Base-by-base conservation (phyloP, 2,329 filamentous ascomycete genomes). In the Geoglossum cookeanum region DNA sequence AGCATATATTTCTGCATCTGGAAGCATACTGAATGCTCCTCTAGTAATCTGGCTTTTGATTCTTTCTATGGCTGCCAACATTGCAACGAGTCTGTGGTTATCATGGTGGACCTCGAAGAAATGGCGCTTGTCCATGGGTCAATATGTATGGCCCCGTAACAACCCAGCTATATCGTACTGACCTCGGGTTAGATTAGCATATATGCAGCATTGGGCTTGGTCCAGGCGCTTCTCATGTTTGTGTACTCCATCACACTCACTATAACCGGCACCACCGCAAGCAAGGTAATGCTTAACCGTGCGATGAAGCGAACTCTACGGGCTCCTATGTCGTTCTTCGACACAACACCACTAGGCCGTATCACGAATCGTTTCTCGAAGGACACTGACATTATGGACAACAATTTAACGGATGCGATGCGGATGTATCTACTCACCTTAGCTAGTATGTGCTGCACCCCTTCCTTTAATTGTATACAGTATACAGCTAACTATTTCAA, bases 331-430 rank as follows among this genome's bases (percentile, higher is more conserved):
- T 85, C 86, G 3, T 97, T 97, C 72, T 97, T 97, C 71, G 92
- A 98, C 65, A 97, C 92, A 0, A 97, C 92, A 0, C 92, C 92
- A 0, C 77, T 97, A 0, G 92, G 92, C 22, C 84, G 91, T 42
- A 96, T 97, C 68, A 95, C 89, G 27, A 97, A 97, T 68, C 86
- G 92, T 15, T 97, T 97, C 71, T 94, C 88, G 35, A 85, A 91
- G 63, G 92, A 98, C 65, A 86, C 97, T 45, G 88, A 96, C 65
- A 87, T 92, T 58, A 94, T 97, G 88, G 92, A 97, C 71, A 95
- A 95, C 68, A 87, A 83, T 58, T 72, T 96, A 48, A 85, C 85
- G 0, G 91, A 96, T 64, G 84, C 87, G 3, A 87, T 96, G 70
- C 81, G 91, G 62, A 94, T 96, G 82, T 96, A 91, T 72, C 84